Evolutionary conservation across 805 yeast species (phyloP), one percentile per base, ranked within the genome.

Genomic region (Cyberlindnera suaveolens): DNA sequence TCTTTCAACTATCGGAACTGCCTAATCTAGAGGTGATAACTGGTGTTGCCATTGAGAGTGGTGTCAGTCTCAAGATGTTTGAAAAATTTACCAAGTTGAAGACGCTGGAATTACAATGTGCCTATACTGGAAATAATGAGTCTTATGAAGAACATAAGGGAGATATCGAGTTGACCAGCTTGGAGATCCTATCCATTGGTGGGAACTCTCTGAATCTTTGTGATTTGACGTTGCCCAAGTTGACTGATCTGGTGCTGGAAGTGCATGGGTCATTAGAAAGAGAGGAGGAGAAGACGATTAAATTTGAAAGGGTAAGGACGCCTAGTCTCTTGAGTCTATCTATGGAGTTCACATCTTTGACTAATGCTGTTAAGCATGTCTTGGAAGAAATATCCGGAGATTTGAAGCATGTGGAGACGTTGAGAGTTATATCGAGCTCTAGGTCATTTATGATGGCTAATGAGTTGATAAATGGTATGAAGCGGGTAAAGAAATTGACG

Each of bases 11-110:
- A 9, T 53, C 58, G 3, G 31, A 45, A 7, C 5, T 56, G 7
- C 60, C 59, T 5, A 49, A 52, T 18, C 33, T 56, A 6, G 39
- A 19, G 23, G 29, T 39, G 9, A 42, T 56, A 6, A 40, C 38
- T 5, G 56, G 50, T 4, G 42, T 55, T 13, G 52, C 59, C 1
- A 49, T 56, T 15, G 57, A 55, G 31, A 49, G 52, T 34, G 61
- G 60, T 1, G 3, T 42, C 1, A 39, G 44, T 13, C 33, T 56
- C 13, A 37, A 48, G 31, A 39, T 55, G 16, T 56, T 56, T 46
- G 53, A 49, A 17, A 41, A 35, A 13, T 56, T 49, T 27, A 16
- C 29, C 6, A 35, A 43, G 11, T 38, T 56, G 33, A 44, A 48
- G 14, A 31, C 26, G 2, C 32, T 56, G 15, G 42, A 46, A 11